Conservation (phyloP, 208 protist species). For the Leishmania martiniquensis region DNA sequence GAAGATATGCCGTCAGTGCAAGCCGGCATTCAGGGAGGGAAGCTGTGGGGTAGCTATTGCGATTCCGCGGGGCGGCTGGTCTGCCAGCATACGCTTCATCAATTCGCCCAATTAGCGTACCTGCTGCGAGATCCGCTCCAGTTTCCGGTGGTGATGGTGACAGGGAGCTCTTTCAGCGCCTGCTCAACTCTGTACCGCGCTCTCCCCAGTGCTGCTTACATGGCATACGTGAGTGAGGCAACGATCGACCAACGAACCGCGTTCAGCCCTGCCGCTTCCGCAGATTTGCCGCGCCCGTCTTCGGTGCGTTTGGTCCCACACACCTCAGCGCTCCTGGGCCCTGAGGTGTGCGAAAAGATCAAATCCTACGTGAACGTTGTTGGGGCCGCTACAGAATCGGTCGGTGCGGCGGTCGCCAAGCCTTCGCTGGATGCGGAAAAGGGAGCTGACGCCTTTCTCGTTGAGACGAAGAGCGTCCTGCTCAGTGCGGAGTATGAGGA, state of each 20-base stretch:
- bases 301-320: conserved; percentile 38
- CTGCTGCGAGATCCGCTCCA: conserved; percentile 1
- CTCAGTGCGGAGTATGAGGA: neutral
- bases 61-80: neutral
- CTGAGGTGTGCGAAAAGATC: conserved; percentile 1
- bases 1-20: neutral
- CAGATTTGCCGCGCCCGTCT: neutral
- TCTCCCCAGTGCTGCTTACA: conserved; percentile 10
- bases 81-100: neutral
- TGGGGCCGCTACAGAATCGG: neutral
- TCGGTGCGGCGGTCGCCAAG: neutral
- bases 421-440: neutral
- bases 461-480: neutral
- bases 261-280: neutral
- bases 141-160: conserved; percentile 29
- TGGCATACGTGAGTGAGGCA: neutral
- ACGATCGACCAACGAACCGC: neutral
- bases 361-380: conserved; percentile 8
- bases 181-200: conserved; percentile 20
- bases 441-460: neutral
- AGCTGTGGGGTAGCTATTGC: neutral
- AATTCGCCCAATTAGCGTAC: neutral
- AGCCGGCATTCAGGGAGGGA: neutral
- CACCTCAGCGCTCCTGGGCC: conserved; percentile 9
- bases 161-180: conserved; percentile 16